Evolutionary conservation across 306 rosid genomes (phyloP), one percentile per base, ranked within the genome.

Genomic region (Lathyrus aphaca): DNA sequence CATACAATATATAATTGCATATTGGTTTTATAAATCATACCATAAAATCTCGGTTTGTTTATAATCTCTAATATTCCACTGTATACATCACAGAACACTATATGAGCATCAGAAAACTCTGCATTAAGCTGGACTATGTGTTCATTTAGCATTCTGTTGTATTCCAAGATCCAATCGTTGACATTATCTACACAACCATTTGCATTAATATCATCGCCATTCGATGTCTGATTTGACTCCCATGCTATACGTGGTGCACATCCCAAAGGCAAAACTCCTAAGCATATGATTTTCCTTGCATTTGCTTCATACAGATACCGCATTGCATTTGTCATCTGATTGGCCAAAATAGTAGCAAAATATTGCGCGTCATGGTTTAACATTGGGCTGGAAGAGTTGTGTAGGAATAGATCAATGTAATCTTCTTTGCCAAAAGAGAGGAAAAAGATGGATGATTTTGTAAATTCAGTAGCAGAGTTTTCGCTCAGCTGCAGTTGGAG

Each of bases 381-480:
- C 66, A 17, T 66, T 59, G 63, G 58, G 68, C 48, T 68, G 8
- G 84, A 49, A 46, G 90, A 66, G 64, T 83, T 86, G 7, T 60
- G 64, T 4, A 84, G 80, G 75, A 76, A 77, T 66, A 86, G 79
- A 38, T 86, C 80, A 30, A 85, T 76, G 80, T 78, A 92, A 68
- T 92, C 96, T 38, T 89, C 87, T 83, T 88, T 84, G 48, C 98
- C 96, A 55, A 92, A 88, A 10, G 96, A 92, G 76, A 92, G 89
- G 75, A 73, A 76, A 69, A 88, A 85, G 63, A 85, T 55, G 37
- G 96, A 89, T 12, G 98, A 84, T 76, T 73, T 76, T 76, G 85
- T 80, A 45, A 89, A 85, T 15, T 74, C 82, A 49, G 76, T 77
- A 13, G 84, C 83, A 3, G 74, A 42, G 1, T 77, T 70, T 60